Percentiles rank a stretch among this genome's conserved stretches.
Conservation (phyloP, 1,139 yeast species). For the Protomyces pachydermus region DNA sequence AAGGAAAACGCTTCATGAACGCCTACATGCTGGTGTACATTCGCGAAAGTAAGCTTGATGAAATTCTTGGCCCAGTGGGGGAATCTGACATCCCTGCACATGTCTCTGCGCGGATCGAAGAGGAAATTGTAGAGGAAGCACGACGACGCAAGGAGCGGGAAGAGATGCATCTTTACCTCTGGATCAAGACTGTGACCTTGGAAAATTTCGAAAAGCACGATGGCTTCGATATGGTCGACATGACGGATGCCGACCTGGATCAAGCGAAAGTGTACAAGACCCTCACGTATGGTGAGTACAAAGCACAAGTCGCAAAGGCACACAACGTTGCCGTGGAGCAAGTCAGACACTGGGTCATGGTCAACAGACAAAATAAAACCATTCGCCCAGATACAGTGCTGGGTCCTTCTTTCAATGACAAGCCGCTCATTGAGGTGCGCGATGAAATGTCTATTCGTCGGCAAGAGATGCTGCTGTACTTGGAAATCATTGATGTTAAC, state of each 20-base stretch:
- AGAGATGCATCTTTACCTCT: slow-evolving; percentile 71
- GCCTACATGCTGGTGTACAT: slow-evolving; percentile 97
- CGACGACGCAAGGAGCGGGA: slow-evolving; percentile 59
- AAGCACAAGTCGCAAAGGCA: slow-evolving; percentile 48
- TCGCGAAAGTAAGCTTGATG: slow-evolving; percentile 56
- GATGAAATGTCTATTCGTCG: slow-evolving; percentile 20
- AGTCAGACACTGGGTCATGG: slow-evolving; percentile 61
- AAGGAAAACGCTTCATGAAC: slow-evolving; percentile 68
- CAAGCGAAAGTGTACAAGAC: slow-evolving; percentile 55
- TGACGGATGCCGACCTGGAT: slow-evolving; percentile 34
- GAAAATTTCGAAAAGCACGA: slow-evolving; percentile 54
- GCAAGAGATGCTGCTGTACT: slow-evolving; percentile 18
- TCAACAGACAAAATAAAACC: slow-evolving; percentile 69
- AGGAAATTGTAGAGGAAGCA: slow-evolving; percentile 56
- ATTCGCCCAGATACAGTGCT: slow-evolving; percentile 58
- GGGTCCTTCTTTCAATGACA: slow-evolving; percentile 33
- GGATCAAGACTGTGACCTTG: slow-evolving; percentile 53
- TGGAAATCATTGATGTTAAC: slow-evolving; percentile 22
- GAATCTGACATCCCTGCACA: slow-evolving; percentile 64
- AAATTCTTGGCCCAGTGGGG: slow-evolving; percentile 55
- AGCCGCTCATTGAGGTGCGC: slow-evolving; percentile 19
- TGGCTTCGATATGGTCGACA: slow-evolving; percentile 66
- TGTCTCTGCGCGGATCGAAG: slow-evolving; percentile 59
- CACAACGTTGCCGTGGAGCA: slow-evolving; percentile 44
- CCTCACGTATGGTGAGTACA: slow-evolving; percentile 51